phyloP scores from a whole-genome alignment of 140 eudicot genomes.

The Senecio squalidus region DNA sequence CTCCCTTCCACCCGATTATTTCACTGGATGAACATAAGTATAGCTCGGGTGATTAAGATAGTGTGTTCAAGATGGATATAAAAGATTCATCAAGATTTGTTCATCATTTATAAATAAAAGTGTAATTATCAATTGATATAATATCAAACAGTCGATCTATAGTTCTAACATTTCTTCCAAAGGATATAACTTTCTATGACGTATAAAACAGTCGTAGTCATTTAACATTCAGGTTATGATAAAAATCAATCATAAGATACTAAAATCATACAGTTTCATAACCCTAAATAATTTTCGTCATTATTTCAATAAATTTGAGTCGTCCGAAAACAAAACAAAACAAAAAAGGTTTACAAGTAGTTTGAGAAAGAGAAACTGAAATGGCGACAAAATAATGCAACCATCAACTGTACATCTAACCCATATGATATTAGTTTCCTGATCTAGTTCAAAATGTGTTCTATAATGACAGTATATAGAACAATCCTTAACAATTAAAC shows the following conservation, averaged over 20 bases:
- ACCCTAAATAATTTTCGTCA: not conserved
- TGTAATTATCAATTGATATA: too few relatives aligned
- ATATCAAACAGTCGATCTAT: too few relatives aligned
- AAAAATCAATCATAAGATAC: too few relatives aligned
- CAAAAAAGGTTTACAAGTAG: slow-evolving; percentile 2
- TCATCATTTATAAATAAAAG: too few relatives aligned
- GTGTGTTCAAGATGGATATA: not conserved
- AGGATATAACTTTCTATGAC: too few relatives aligned
- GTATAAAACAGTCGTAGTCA: too few relatives aligned
- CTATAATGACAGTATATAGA: not conserved
- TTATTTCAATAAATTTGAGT: slow-evolving; percentile 6
- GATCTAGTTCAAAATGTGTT: not conserved
- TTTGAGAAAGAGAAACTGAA: not conserved
- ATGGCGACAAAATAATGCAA: slow-evolving; percentile 14
- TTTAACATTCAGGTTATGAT: too few relatives aligned
- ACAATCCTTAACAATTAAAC: not conserved
- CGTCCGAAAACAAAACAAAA: not conserved
- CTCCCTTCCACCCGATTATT: too few relatives aligned
- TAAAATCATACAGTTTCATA: not conserved
- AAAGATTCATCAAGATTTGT: too few relatives aligned
- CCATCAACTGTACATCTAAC: slow-evolving; percentile 26
- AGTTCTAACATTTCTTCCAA: too few relatives aligned
- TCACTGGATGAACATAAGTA: not conserved
- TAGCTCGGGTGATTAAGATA: not conserved
- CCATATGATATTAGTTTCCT: slow-evolving; percentile 3